These are phyloP conservation scores for Mycocentrospora acerina DNA, from an alignment of 2,329 filamentous ascomycete species.

Conservation along the genomic window DNA sequence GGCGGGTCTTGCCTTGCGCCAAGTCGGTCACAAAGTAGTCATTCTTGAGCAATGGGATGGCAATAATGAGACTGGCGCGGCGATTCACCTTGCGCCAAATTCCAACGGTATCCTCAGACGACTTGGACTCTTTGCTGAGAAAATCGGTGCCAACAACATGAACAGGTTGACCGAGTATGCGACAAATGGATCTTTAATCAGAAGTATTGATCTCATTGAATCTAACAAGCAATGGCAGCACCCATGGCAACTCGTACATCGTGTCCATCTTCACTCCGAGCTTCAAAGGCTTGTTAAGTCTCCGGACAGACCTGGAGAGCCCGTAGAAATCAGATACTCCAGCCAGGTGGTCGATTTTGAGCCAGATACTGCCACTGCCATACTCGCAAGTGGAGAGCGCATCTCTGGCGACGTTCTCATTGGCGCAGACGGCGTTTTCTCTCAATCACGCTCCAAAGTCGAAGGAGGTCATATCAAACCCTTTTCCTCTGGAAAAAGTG, in stretches of 20 bases:
- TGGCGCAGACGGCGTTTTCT: constrained; percentile 58
- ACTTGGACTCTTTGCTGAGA: constrained; percentile 46
- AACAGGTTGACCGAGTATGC: constrained; percentile 42
- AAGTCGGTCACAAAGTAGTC: constrained; percentile 34
- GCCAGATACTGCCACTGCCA: constrained; percentile 20
- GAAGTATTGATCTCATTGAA: constrained; percentile 39
- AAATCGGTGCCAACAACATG: constrained; percentile 39
- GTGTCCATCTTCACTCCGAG: constrained; percentile 55
- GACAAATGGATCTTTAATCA: constrained; percentile 37
- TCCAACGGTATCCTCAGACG: constrained; percentile 57
- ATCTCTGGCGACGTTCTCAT: constrained; percentile 54
- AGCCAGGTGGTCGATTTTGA: constrained; percentile 51
- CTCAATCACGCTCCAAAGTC: constrained; percentile 28
- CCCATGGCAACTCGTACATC: constrained; percentile 57
- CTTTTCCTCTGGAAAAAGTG: constrained; percentile 55
- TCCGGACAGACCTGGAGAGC: constrained; percentile 36
- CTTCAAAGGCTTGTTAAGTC: constrained; percentile 52
- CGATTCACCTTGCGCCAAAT: constrained; percentile 65
- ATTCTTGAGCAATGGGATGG: constrained; percentile 52
- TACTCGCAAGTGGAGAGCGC: constrained; percentile 43
- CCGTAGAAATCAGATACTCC: constrained; percentile 44
- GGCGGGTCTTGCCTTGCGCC: constrained; percentile 55
- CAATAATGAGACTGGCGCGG: constrained; percentile 59
- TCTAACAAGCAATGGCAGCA: constrained; percentile 53
- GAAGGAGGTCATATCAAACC: constrained; percentile 38